phyloP scores from a whole-genome alignment of 805 yeast species.

The Lipomyces spencermartinsiae region DNA sequence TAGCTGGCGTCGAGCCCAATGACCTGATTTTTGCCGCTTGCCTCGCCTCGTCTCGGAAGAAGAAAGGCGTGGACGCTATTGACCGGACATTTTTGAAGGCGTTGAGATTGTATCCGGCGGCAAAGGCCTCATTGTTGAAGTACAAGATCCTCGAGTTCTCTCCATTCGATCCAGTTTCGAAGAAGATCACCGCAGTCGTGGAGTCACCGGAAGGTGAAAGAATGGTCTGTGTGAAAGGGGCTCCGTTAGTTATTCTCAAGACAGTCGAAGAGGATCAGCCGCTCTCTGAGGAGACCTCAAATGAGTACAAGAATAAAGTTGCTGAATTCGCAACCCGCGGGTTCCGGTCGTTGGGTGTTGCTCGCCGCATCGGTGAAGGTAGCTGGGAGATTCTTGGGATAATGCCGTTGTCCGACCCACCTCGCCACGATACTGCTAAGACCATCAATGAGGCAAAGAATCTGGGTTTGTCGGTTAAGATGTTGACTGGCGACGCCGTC shows the following conservation, averaged over 20 bases:
- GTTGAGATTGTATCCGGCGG: slow-evolving; percentile 84
- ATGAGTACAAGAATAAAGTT: slow-evolving; percentile 94
- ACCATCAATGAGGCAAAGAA: slow-evolving; percentile 90
- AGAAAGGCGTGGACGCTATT: slow-evolving; percentile 97
- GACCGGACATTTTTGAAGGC: slow-evolving; percentile 96
- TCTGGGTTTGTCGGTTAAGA: slow-evolving; percentile 93
- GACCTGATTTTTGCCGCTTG: slow-evolving; percentile 97
- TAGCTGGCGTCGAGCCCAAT: slow-evolving; percentile 94
- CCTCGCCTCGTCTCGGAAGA: slow-evolving; percentile 97
- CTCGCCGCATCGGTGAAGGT: slow-evolving; percentile 97
- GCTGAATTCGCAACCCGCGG: slow-evolving; percentile 98
- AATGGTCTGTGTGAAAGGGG: slow-evolving; percentile 96
- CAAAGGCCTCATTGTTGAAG: slow-evolving; percentile 88
- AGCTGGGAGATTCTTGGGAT: slow-evolving; percentile 98
- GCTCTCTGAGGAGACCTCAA: slow-evolving; percentile 90
- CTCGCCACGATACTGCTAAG: slow-evolving; percentile 96
- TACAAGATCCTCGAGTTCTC: slow-evolving; percentile 95
- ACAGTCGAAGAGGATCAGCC: slow-evolving; percentile 98
- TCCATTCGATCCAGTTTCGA: slow-evolving; percentile 97
- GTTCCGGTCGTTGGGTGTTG: slow-evolving; percentile 98
- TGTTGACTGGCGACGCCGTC: slow-evolving; percentile 99
- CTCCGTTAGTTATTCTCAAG: slow-evolving; percentile 94
- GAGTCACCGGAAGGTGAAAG: slow-evolving; percentile 96
- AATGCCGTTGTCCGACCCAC: slow-evolving; percentile 99
- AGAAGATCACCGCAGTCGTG: slow-evolving; percentile 93